Conservation (phyloP, 23 red algal genomes). For the Gracilaria domingensis region DNA sequence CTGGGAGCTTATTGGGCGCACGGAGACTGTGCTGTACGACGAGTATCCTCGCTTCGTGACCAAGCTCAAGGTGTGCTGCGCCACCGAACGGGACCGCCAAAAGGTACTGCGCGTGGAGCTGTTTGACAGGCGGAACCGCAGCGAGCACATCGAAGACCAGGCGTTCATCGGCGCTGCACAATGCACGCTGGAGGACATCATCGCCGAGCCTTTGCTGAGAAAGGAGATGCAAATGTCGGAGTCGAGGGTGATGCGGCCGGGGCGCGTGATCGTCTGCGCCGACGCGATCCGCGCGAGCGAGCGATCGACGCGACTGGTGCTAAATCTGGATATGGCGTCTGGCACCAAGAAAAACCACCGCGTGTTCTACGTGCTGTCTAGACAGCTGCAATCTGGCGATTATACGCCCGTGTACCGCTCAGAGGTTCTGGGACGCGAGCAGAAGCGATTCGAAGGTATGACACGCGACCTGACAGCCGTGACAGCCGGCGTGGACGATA, state of each 20-base stretch:
- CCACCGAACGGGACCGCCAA: slow-evolving; percentile 39
- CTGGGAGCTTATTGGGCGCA: slow-evolving; percentile 71
- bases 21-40: slow-evolving; percentile 69
- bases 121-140: slow-evolving; percentile 40
- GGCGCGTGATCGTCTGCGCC: slow-evolving; percentile 30
- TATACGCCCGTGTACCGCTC: slow-evolving; percentile 74
- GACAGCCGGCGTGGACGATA: slow-evolving; percentile 64
- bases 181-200: slow-evolving; percentile 67
- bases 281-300: slow-evolving; percentile 50
- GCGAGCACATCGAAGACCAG: slow-evolving; percentile 48
- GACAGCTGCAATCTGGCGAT: slow-evolving; percentile 50
- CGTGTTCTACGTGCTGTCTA: slow-evolving; percentile 67
- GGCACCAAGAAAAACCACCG: slow-evolving; percentile 29
- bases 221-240: slow-evolving; percentile 30
- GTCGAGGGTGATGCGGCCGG: slow-evolving; percentile 19
- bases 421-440: slow-evolving; percentile 30
- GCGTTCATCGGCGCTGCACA: slow-evolving; percentile 51
- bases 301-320: background rate
- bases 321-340: slow-evolving; percentile 56
- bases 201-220: slow-evolving; percentile 51
- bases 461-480: slow-evolving; percentile 46
- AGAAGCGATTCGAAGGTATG: slow-evolving; percentile 33
- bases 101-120: slow-evolving; percentile 60
- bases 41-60: slow-evolving; percentile 62
- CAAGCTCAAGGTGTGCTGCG: slow-evolving; percentile 75